Evolutionary conservation across 305 asterid species (phyloP), one percentile per base, ranked within the genome.

Genomic region (Fraxinus platypoda): DNA sequence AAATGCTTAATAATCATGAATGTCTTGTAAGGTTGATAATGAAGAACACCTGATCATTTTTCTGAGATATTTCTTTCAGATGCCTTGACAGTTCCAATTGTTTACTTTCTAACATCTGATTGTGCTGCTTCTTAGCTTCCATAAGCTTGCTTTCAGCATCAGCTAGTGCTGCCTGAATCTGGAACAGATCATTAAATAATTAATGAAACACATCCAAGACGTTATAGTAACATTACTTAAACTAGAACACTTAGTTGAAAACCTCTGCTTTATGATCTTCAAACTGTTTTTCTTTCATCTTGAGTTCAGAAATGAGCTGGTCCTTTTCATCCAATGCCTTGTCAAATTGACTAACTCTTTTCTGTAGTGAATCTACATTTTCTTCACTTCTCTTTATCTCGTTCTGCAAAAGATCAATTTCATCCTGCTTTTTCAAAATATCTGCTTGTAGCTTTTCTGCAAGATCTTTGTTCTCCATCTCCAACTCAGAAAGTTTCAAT

Each of bases 11-110:
- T 68, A 41, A 64, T 75, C 77, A 11, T 71, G 75, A 81, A 73
- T 77, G 78, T 81, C 57, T 8, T 77, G 31, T 15, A 66, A 85
- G 30, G 21, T 66, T 57, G 77, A 77, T 72, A 38, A 80, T 74
- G 81, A 72, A 49, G 54, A 72, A 78, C 74, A 94, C 99, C 98
- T 92, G 95, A 86, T 97, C 98, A 88, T 94, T 94, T 85, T 90
- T 92, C 88, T 89, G 98, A 81, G 99, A 97, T 84, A 97, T 92
- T 88, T 97, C 99, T 87, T 94, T 97, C 90, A 94, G 87, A 88
- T 94, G 95, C 88, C 91, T 93, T 21, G 98, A 97, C 81, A 97
- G 88, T 87, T 97, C 99, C 52, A 89, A 82, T 26, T 96, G 97
- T 86, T 93, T 94, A 90, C 89, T 91, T 87, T 93, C 96, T 86